Evolutionary conservation across 345 rosid genomes (phyloP), one percentile per base, ranked within the genome.

Genomic region (Brassica rapa): DNA sequence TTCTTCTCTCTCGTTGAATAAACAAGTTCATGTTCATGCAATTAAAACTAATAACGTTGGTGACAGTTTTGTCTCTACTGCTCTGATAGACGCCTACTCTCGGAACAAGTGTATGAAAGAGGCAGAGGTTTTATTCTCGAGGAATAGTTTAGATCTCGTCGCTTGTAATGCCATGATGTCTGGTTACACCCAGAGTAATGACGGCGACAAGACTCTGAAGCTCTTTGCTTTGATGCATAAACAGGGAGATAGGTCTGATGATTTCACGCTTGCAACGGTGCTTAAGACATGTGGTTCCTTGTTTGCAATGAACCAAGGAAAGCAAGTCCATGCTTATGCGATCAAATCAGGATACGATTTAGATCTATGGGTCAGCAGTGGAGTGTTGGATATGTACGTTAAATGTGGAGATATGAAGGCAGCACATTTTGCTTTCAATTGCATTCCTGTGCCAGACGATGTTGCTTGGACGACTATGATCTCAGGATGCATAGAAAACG

Each of bases 391-490:
- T 81, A 82, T 85, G 91, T 88, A 89, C 71, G 85, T 87, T 27
- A 87, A 87, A 84, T 86, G 88, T 70, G 89, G 90, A 16, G 82
- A 85, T 72, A 83, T 86, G 83, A 78, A 4, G 9, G 85, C 82
- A 71, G 89, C 91, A 24, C 83, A 83, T 39, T 56, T 71, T 69
- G 80, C 82, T 4, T 90, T 88, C 68, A 43, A 83, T 68, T 43
- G 72, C 60, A 84, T 90, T 56, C 77, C 75, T 10, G 75, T 32
- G 33, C 87, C 88, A 0, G 91, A 88, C 71, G 87, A 85, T 70
- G 91, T 90, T 63, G 87, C 88, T 7, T 90, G 93, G 95, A 90
- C 95, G 59, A 87, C 87, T 8, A 83, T 90, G 90, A 87, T 90
- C 64, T 83, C 87, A 46, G 91, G 96, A 68, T 88, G 87, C 66